phyloP scores from a whole-genome alignment of 352 stramenopile species.

The Pythium sukuiense region DNA sequence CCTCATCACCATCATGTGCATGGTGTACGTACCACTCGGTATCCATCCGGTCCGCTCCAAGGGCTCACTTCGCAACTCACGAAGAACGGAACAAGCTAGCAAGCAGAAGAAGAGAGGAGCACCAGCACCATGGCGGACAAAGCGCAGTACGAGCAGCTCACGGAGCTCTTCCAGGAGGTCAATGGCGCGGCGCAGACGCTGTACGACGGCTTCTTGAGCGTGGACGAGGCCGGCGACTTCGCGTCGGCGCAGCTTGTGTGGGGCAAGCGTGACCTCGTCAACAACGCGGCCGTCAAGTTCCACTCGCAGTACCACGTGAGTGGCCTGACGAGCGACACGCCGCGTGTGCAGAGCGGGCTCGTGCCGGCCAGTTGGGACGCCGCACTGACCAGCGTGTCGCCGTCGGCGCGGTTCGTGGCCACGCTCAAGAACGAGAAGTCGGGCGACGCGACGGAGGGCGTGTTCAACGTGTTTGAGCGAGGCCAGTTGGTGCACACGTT shows the following conservation, averaged over 20 bases:
- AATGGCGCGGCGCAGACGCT: slow-evolving; percentile 55
- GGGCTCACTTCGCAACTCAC: neutral
- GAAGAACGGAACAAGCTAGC: neutral
- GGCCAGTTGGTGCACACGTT: slow-evolving; percentile 46
- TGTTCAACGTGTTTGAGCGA: slow-evolving; percentile 58
- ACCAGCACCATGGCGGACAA: slow-evolving; percentile 15
- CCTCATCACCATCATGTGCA: slow-evolving; percentile 4
- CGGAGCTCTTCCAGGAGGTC: slow-evolving; percentile 47
- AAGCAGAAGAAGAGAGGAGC: neutral
- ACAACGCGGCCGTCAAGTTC: slow-evolving; percentile 54
- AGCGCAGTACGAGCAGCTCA: slow-evolving; percentile 34
- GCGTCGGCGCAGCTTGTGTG: slow-evolving; percentile 58
- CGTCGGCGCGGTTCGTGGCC: slow-evolving; percentile 48
- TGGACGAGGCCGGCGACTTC: slow-evolving; percentile 24
- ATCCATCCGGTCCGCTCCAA: neutral
- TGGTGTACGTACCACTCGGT: neutral
- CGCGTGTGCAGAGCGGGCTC: slow-evolving; percentile 32
- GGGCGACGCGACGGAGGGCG: slow-evolving; percentile 33
- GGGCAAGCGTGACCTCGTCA: slow-evolving; percentile 60
- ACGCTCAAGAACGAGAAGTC: slow-evolving; percentile 59
- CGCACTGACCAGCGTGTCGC: slow-evolving; percentile 55
- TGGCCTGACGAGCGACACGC: slow-evolving; percentile 18
- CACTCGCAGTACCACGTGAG: slow-evolving; percentile 53
- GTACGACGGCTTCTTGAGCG: slow-evolving; percentile 37
- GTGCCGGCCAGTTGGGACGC: slow-evolving; percentile 45